A percentile compares a stretch with the other conserved stretches of the same genome.
These are phyloP conservation scores for Tillandsia fasciculata DNA, from an alignment of 176 grass and related monocot species.

Conservation along the genomic window DNA sequence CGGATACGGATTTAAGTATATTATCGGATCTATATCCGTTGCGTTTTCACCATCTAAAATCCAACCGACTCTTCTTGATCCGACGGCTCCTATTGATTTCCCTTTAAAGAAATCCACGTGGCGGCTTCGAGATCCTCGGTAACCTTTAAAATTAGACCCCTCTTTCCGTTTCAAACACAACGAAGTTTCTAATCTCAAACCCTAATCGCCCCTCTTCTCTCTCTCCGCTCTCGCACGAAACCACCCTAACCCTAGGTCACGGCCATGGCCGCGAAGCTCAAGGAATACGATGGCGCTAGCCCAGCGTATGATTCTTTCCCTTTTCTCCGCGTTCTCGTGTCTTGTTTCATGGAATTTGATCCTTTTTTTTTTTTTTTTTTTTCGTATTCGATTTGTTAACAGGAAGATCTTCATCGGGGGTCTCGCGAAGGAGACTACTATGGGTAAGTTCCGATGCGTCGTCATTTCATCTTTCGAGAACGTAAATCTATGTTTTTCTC, in stretches of 20 bases:
- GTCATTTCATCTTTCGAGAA: background rate
- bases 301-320: slow-evolving; percentile 41
- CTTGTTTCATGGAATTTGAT: background rate
- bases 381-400: background rate
- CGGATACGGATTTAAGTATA: no score
- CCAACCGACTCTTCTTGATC: background rate
- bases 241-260: slow-evolving; percentile 22
- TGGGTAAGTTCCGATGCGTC: slow-evolving; percentile 33
- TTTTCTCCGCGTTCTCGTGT: background rate
- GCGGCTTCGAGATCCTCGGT: background rate
- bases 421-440: slow-evolving; percentile 61
- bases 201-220: background rate
- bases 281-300: slow-evolving; percentile 70
- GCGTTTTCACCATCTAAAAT: background rate
- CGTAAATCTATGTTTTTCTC: background rate
- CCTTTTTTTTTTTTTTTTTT: background rate
- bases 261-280: slow-evolving; percentile 45
- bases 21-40: no score
- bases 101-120: background rate
- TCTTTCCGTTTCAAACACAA: no score
- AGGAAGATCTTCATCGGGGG: slow-evolving; percentile 93
- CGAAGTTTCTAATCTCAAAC: no score
- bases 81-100: background rate
- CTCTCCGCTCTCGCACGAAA: background rate
- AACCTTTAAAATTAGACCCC: no score